Percentiles rank a stretch among this genome's conserved stretches.
Conservation (phyloP, 805 yeast species). For the Metschnikowia cerradonensis region DNA sequence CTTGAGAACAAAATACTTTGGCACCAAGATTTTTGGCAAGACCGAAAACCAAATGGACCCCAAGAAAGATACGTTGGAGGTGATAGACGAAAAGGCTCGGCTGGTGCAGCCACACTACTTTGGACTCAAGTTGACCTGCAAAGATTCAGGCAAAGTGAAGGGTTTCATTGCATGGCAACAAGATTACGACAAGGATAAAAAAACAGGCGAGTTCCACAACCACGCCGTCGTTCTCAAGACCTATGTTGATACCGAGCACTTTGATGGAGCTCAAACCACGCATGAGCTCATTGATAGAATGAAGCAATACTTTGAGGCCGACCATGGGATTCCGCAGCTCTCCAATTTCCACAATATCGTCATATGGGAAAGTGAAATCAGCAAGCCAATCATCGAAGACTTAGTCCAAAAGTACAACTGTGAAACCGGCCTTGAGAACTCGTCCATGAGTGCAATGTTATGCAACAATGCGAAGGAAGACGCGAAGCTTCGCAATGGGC, state of each 20-base stretch:
- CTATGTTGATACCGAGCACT: constrained; percentile 18
- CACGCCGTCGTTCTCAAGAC: constrained; percentile 27
- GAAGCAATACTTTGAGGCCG: constrained; percentile 16
- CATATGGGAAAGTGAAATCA: constrained; percentile 35
- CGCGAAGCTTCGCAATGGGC: constrained; percentile 20
- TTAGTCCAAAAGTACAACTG: constrained; percentile 17
- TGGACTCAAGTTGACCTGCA: constrained; percentile 26
- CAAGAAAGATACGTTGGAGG: constrained; percentile 9
- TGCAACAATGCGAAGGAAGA: constrained; percentile 26
- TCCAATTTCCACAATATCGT: constrained; percentile 19
- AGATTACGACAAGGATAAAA: constrained; percentile 25
- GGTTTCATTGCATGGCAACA: constrained; percentile 40
- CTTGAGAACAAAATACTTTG: constrained; percentile 33
- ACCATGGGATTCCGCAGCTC: constrained; percentile 11
- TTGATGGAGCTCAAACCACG: constrained; percentile 17
- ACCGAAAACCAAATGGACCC: constrained; percentile 5
- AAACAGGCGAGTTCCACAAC: constrained; percentile 15
- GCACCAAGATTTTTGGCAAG: constrained; percentile 12
- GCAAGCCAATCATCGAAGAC: constrained; percentile 12
- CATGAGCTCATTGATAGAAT: constrained; percentile 12
- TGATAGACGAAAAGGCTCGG: constrained; percentile 18
- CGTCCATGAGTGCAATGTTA: constrained; percentile 34
- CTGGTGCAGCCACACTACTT: constrained; percentile 26
- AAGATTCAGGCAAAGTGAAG: constrained; percentile 15
- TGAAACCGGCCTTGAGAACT: constrained; percentile 27